Evolutionary conservation across 805 yeast species (phyloP), one percentile per base, ranked within the genome.

Genomic region (Yarrowia deformans): DNA sequence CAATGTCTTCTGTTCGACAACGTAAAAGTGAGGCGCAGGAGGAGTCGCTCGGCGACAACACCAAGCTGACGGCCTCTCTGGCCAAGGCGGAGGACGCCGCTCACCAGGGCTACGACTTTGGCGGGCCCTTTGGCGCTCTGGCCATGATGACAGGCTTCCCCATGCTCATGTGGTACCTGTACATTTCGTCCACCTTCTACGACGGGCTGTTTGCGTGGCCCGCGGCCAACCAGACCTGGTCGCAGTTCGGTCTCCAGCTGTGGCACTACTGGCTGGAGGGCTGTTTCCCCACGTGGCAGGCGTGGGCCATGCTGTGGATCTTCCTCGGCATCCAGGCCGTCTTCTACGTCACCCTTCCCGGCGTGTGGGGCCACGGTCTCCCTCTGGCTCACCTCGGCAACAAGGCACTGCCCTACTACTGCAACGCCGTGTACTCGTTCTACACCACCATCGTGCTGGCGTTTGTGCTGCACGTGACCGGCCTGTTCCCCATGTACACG

Each of bases 91-190:
- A 63, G 42, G 69, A 64, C 13, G 61, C 69, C 6, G 73, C 70
- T 8, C 68, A 69, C 40, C 52, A 69, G 46, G 73, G 69, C 39
- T 91, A 87, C 81, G 98, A 95, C 74, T 95, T 94, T 76, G 99
- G 99, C 66, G 98, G 98, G 0, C 89, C 96, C 34, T 79, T 83
- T 8, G 99, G 99, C 69, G 97, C 92, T 61, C 70, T 88, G 23
- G 94, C 93, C 8, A 94, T 95, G 98, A 86, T 94, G 88, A 77
- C 86, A 55, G 97, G 97, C 3, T 95, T 95, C 81, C 99, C 99
- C 8, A 76, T 89, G 58, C 83, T 95, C 76, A 95, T 95, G 99
- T 91, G 89, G 84, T 95, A 95, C 80, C 90, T 95, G 95, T 94
- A 97, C 96, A 88, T 94, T 68, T 85, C 92, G 75, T 94, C 95